Evolutionary conservation across 106 monocot genomes (phyloP), one percentile per base, ranked within the genome.

Genomic region (Agapanthus africanus): DNA sequence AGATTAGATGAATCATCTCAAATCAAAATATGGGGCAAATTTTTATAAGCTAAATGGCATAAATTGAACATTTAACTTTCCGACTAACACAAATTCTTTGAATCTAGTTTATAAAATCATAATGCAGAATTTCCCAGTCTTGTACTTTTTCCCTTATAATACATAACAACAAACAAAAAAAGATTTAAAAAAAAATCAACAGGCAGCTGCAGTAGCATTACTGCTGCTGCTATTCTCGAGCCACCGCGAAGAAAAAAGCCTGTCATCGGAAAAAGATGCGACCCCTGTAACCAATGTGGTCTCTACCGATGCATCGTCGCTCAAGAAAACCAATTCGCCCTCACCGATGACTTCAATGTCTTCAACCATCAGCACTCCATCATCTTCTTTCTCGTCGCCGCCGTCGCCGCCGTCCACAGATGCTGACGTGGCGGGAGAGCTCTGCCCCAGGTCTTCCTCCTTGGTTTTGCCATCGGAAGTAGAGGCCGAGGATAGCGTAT

Each of bases 341-440:
- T 64, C 64, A 0, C 64, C 64, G 1, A 64, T 64, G 37, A 64
- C 19, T 34, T 64, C 64, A 35, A 64, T 64, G 38, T 64, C 64
- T 8, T 64, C 64, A 13, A 64, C 64, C 64, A 64, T 64, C 25
- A 64, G 23, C 64, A 13, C 31, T 3, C 18, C 64, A 13, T 39
- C 64, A 3, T 61, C 60, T 47, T 15, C 46, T 47, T 47, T 19
- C 4, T 47, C n/a, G n/a, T n/a, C n/a, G n/a, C n/a, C 19, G n/a
- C n/a, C n/a, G 46, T 47, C 46, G 16, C 19, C 46, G 13, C 19
- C 46, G 46, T 47, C 46, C 64, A 64, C 23, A 7, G 64, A 64
- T 7, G 38, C 23, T 1, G 64, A 64, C 4, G 64, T 64, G 3
- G 64, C 39, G 9, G 64, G 64, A 6, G 64, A 64, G 0, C 37